Base-by-base conservation (phyloP, 164 flowering plant genomes). In the Cinnamomum micranthum region DNA sequence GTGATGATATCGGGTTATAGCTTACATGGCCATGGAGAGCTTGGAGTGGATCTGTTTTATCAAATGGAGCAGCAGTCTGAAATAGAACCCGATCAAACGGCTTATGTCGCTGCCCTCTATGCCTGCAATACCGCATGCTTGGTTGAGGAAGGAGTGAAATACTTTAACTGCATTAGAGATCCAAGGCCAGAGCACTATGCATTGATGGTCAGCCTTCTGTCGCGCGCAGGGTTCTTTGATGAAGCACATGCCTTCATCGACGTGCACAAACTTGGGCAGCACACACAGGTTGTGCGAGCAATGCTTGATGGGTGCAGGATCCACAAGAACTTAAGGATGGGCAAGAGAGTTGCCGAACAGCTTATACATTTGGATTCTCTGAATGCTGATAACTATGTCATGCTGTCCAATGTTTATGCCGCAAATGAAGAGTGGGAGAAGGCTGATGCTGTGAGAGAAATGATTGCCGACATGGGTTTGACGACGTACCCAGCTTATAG, bases 1-100 rank as follows among this genome's bases (percentile, higher is more conserved):
- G 71, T 86, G 50, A 90, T 90, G 93, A 87, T 89, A 70, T 51
- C 80, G 31, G 94, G 94, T 12, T 82, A 74, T 71, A 85, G 92
- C 83, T 80, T 89, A 66, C 93, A 89, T 68, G 93, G 97, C 55
- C 86, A 80, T 77, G 92, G 93, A 76, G 80, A 81, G 71, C 66
- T 77, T 19, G 94, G 86, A 50, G 77, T 88, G 22, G 77, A 82
- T 52, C 79, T 87, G 79, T 87, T 89, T 75, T 81, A 35, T 25
- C 76, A 83, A 73, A 83, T 90, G 88, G 82, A 80, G 72, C 74
- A 73, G 25, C 71, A 73, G 20, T 23, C 67, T 19, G 51, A 65
- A 11, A 23, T 75, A 47, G 70, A 73, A 51, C 80, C 81, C 1
- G 92, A 90, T 81, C 76, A 84, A 19, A 47, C 77, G 10, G 67